Evolutionary conservation across 441 rosid genomes (phyloP), one percentile per base, ranked within the genome.

Genomic region (Pelargonium cotyledonis): DNA sequence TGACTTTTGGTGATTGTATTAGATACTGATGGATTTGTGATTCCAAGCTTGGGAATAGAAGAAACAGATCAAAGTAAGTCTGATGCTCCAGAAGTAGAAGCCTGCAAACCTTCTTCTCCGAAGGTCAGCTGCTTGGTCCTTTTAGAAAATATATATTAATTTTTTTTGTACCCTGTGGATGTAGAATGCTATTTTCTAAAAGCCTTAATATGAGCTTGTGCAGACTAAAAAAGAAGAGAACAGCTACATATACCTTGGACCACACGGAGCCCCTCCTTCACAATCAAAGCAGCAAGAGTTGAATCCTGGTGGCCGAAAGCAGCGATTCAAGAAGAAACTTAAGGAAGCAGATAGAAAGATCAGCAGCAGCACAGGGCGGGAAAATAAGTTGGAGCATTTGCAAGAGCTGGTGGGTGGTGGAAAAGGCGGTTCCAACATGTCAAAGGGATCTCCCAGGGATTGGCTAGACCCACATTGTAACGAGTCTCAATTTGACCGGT

Each of bases 381-480:
- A 91, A 78, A 94, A 91, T 78, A 94, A 94, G 81, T 60, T 89
- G 79, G 95, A 88, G 71, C 85, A 81, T 79, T 67, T 89, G 76
- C 81, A 82, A 68, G 93, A 91, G 81, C 90, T 94, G 10, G 89
- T 88, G 15, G 98, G 96, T 7, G 85, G 76, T 5, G 73, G 79
- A 31, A 88, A 74, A 70, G 69, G 57, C 62, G 75, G 68, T 67
- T 46, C 78, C 63, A 81, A 79, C 71, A 65, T 78, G 82, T 23
- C 80, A 44, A 85, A 83, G 85, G 86, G 80, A 65, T 78, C 89
- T 65, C 40, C 83, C 9, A 82, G 88, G 77, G 96, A 89, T 51
- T 94, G 97, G 96, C 87, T 89, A 67, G 96, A 91, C 66, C 90
- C 96, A 6, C 98, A 94, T 80, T 94, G 97, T 76, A 85, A 88